phyloP scores from a whole-genome alignment of 495 filamentous ascomycete species.

The Hypoxylon lienhwacheense region DNA sequence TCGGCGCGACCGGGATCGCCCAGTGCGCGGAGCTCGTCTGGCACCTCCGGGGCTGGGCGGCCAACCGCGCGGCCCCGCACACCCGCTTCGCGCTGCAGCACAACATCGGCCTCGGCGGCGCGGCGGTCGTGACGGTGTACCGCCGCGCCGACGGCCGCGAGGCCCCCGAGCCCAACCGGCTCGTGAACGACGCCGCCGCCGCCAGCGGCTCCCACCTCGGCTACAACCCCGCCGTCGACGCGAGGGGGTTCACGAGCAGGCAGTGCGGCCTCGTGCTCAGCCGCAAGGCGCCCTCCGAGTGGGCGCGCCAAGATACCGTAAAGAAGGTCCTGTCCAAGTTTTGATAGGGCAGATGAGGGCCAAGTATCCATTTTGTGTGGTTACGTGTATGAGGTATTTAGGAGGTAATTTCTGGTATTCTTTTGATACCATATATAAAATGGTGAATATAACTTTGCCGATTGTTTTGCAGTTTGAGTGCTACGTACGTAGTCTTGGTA shows the following conservation, averaged over 20 bases:
- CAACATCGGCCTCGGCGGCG: conserved; percentile 90
- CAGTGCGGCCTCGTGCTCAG: conserved; percentile 75
- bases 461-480: too few relatives aligned
- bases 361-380: too few relatives aligned
- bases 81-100: conserved; percentile 82
- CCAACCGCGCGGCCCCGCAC: conserved; percentile 73
- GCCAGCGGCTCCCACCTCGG: conserved; percentile 67
- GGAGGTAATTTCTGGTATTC: too few relatives aligned
- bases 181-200: too few relatives aligned
- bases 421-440: too few relatives aligned
- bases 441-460: too few relatives aligned
- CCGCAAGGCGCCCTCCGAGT: conserved; percentile 65
- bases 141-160: conserved; percentile 77
- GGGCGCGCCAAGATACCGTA: conserved; percentile 73
- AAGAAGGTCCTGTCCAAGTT: conserved; percentile 64
- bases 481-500: too few relatives aligned
- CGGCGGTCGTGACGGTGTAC: conserved; percentile 88
- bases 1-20: conserved; percentile 89
- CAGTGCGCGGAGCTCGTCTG: conserved; percentile 96
- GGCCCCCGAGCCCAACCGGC: conserved; percentile 57
- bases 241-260: conserved; percentile 76
- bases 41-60: conserved; percentile 96
- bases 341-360: conserved; percentile 13
- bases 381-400: too few relatives aligned
- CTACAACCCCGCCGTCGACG: conserved; percentile 92